Conservation (phyloP, 78 protist species). For the Polysphondylium violaceum region DNA sequence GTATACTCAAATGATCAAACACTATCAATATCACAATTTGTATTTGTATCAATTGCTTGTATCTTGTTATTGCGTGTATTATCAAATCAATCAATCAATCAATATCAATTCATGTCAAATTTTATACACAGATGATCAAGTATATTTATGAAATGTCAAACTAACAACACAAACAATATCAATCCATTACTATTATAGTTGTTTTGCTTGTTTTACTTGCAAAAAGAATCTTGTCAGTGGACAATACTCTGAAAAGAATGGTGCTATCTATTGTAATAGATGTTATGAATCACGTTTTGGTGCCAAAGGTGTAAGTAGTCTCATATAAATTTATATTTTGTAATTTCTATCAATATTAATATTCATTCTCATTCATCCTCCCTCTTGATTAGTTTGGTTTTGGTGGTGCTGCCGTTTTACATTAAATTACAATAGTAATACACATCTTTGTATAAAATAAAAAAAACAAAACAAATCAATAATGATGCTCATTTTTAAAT, state of each 20-base stretch:
- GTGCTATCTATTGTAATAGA: slow-evolving; percentile 44
- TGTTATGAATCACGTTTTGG: slow-evolving; percentile 46
- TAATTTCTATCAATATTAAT: too few species aligned
- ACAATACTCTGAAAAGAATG: slow-evolving; percentile 37
- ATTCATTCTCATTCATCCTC: too few species aligned
- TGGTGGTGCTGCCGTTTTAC: slow-evolving; percentile 51
- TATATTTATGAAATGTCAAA: too few species aligned
- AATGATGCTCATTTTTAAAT: too few species aligned
- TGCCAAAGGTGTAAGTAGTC: slow-evolving; percentile 23
- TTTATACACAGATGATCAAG: too few species aligned
- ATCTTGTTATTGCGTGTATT: neutral
- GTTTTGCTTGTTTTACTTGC: slow-evolving; percentile 49
- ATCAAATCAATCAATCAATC: neutral
- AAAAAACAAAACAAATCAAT: too few species aligned
- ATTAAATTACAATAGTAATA: too few species aligned
- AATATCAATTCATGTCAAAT: too few species aligned
- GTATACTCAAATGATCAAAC: neutral
- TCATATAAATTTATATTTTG: neutral
- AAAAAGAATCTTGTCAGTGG: slow-evolving; percentile 39
- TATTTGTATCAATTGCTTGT: neutral
- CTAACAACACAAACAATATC: too few species aligned
- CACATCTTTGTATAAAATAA: too few species aligned
- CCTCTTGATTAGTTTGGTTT: slow-evolving; percentile 52
- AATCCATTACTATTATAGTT: slow-evolving; percentile 14
- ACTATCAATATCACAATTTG: neutral